phyloP scores from a whole-genome alignment of 495 filamentous ascomycete genomes.

The Aspergillus ellipticus region DNA sequence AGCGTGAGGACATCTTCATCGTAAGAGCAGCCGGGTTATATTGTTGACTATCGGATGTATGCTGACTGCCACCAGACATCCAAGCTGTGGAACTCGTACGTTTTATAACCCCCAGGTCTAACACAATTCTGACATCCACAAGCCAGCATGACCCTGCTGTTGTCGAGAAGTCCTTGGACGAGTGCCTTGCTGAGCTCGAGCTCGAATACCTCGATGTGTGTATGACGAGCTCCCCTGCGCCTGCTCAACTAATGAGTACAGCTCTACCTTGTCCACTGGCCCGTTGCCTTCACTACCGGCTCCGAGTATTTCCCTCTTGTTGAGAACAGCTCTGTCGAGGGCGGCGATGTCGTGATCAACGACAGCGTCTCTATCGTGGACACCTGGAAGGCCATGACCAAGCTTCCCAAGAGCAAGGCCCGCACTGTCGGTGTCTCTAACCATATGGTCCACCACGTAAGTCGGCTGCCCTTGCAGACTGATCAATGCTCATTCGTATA shows the following conservation, averaged over 20 bases:
- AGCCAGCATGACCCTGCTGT: constrained; percentile 45
- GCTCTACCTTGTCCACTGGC: constrained; percentile 53
- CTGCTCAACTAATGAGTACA: constrained; percentile 10
- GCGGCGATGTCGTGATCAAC: constrained; percentile 42
- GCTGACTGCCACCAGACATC: constrained; percentile 32
- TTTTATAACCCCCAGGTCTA: neutral
- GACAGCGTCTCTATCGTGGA: constrained; percentile 47
- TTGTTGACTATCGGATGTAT: neutral
- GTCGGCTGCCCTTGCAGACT: constrained; percentile 5
- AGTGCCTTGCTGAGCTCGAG: constrained; percentile 44
- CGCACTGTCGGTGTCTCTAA: constrained; percentile 51
- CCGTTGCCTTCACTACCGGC: constrained; percentile 45
- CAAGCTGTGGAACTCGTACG: constrained; percentile 42
- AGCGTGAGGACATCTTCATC: constrained; percentile 50
- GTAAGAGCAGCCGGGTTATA: constrained; percentile 20
- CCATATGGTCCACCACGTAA: constrained; percentile 42
- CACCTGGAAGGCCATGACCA: constrained; percentile 51
- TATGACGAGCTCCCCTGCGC: neutral
- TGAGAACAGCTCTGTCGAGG: constrained; percentile 30
- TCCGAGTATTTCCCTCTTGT: constrained; percentile 42
- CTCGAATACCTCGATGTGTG: constrained; percentile 49
- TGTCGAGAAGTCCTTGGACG: constrained; percentile 44
- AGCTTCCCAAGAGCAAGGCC: constrained; percentile 50
- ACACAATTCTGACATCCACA: neutral
- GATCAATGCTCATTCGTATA: constrained; percentile 10